Percentiles rank a stretch among this genome's conserved stretches.
These are phyloP conservation scores for Dendrocalamus sinicus DNA, from an alignment of 176 grass and related monocot genomes.

Conservation along the genomic window DNA sequence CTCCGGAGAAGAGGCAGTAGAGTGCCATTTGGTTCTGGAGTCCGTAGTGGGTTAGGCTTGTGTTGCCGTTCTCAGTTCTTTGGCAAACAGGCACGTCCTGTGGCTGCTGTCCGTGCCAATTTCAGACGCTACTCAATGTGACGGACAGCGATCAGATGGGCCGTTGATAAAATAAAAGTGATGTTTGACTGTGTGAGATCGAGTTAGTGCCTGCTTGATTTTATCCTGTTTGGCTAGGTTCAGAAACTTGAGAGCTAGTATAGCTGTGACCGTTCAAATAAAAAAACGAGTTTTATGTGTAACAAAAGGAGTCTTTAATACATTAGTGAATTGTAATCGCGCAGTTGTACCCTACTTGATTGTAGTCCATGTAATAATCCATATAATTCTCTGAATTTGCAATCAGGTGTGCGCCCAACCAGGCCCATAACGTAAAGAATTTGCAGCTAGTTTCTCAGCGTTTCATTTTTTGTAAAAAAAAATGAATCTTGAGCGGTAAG, in stretches of 20 bases:
- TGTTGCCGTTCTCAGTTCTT: background rate
- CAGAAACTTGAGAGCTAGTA: background rate
- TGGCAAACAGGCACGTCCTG: background rate
- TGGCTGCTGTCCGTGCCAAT: background rate
- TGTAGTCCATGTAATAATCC: too few relatives aligned
- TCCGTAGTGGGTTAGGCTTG: constrained; percentile 47
- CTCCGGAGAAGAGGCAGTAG: background rate
- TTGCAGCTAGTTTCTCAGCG: too few relatives aligned
- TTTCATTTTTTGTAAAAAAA: too few relatives aligned
- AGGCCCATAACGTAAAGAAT: too few relatives aligned
- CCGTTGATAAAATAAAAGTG: background rate
- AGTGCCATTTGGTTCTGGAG: background rate
- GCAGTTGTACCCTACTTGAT: too few relatives aligned
- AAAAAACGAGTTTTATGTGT: background rate
- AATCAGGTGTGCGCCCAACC: too few relatives aligned
- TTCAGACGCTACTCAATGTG: background rate
- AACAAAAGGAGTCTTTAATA: background rate
- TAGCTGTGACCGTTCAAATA: background rate
- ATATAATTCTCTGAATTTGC: too few relatives aligned
- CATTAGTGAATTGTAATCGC: background rate
- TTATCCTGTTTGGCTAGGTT: background rate
- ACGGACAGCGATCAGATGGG: background rate
- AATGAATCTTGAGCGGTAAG: too few relatives aligned
- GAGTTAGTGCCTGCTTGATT: background rate
- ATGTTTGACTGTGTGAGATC: constrained; percentile 9